Base-by-base conservation (phyloP, 116 monocot species). In the Zostera marina region DNA sequence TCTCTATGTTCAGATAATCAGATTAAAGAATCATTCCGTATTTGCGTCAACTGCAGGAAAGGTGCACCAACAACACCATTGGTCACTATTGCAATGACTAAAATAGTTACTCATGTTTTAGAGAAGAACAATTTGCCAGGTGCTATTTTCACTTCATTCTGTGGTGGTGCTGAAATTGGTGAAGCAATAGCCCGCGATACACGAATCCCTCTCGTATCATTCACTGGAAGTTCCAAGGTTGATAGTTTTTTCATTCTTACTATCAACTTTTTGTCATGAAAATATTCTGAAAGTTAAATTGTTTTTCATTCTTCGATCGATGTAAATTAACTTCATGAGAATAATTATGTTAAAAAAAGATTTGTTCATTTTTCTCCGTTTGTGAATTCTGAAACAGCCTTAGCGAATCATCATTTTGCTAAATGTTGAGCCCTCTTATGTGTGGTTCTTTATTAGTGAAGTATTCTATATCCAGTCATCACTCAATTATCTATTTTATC, bases 31-130 rank as follows among this genome's bases (percentile, higher is more conserved):
- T 20, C 19, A 51, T 1, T 11, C 17, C 14, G 17, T 47, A 26
- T 32, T 61, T 45, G 22, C 25, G 11, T 49, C 1, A 10, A 63
- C 9, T 32, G 44, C 39, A 92, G 93, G 93, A 93, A 93, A 77
- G 93, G 93, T 55, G 93, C 93, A 61, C 93, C 93, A 44, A 93
- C 93, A 61, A 93, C 93, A 52, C 93, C 93, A 54, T 67, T 93
- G 48, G 73, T 93, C 45, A 93, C 93, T 15, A 72, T 93, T 65
- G 93, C 93, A 24, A 84, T 84, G 74, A 93, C 88, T 66, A 70
- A 93, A 66, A 24, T 93, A 61, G 22, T 93, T 68, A 74, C 88
- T 64, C 68, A 74, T 44, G 93, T 93, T 68, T 47, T 93, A 49
- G 81, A 93, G 56, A 84, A 81, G 66, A 93, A 93, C 73, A 93